Percentiles rank a stretch among this genome's conserved stretches.
Conservation (phyloP, 306 rosid species). For the Casuarina glauca region DNA sequence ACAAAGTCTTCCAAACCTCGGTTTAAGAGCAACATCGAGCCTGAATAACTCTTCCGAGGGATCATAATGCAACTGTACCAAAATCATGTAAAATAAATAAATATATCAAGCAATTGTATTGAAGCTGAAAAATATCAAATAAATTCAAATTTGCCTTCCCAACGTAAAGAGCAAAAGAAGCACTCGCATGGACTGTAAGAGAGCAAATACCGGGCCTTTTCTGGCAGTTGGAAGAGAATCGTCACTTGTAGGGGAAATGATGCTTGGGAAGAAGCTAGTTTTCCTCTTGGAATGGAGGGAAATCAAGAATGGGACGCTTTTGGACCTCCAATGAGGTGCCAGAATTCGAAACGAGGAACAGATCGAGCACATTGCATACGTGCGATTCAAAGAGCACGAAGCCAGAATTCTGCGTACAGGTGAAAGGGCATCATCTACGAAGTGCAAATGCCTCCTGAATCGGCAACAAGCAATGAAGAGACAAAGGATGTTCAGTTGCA, state of each 20-base stretch:
- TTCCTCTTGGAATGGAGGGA: conserved; percentile 37
- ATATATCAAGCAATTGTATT: background rate
- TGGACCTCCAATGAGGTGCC: conserved; percentile 35
- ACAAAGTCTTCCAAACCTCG: conserved; percentile 44
- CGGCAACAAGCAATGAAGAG: too few species aligned
- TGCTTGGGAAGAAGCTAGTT: conserved; percentile 27
- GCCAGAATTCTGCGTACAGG: too few species aligned
- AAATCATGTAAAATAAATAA: conserved; percentile 10
- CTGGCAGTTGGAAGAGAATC: conserved; percentile 52
- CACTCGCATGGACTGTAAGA: too few species aligned
- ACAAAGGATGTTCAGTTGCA: too few species aligned
- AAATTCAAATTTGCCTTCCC: background rate
- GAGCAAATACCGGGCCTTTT: conserved; percentile 41
- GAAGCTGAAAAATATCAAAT: background rate
- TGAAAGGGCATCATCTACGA: too few species aligned
- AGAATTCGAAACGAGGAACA: conserved; percentile 41
- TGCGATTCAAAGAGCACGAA: background rate
- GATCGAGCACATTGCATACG: conserved; percentile 37
- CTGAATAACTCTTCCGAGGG: conserved; percentile 72
- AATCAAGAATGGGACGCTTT: conserved; percentile 31
- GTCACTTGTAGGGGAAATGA: conserved; percentile 43
- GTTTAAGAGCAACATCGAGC: conserved; percentile 57
- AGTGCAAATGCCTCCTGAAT: too few species aligned
- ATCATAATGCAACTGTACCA: conserved; percentile 59
- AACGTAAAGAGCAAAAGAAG: background rate